A percentile compares a stretch with the other conserved stretches of the same genome.
phyloP scores from a whole-genome alignment of 2,329 filamentous ascomycete species.

The Fusarium subglutinans region DNA sequence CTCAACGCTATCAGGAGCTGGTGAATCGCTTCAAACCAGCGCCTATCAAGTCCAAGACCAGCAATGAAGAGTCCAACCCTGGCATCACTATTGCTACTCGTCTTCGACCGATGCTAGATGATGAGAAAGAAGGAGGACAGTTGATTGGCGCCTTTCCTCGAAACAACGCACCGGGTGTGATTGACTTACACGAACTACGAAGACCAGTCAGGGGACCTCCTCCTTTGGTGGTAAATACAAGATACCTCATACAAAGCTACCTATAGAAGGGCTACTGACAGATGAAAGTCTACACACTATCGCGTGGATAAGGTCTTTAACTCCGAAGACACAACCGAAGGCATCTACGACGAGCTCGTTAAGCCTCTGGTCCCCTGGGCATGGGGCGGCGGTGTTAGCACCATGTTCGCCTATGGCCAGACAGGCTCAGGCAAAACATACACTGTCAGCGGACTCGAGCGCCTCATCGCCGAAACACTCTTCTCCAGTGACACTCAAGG shows the following conservation, averaged over 20 bases:
- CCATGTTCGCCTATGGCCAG: slow-evolving; percentile 60
- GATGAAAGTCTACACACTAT: slow-evolving; percentile 46
- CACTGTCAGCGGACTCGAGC: slow-evolving; percentile 54
- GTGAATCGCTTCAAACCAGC: slow-evolving; percentile 43
- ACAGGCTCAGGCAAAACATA: slow-evolving; percentile 60
- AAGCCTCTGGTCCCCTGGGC: slow-evolving; percentile 55
- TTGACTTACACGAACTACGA: slow-evolving; percentile 52
- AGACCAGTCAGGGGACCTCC: slow-evolving; percentile 46
- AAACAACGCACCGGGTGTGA: not conserved
- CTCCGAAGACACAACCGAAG: slow-evolving; percentile 47
- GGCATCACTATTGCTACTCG: slow-evolving; percentile 51
- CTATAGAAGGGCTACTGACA: not conserved
- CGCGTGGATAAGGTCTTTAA: slow-evolving; percentile 50
- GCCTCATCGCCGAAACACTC: slow-evolving; percentile 50
- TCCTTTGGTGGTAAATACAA: slow-evolving; percentile 42
- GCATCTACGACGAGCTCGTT: slow-evolving; percentile 54
- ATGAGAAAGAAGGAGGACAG: slow-evolving; percentile 46
- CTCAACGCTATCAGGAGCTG: slow-evolving; percentile 42
- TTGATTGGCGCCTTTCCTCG: slow-evolving; percentile 32
- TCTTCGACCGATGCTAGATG: slow-evolving; percentile 49
- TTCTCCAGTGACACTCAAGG: slow-evolving; percentile 41
- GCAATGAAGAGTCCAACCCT: slow-evolving; percentile 11
- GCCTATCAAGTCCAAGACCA: slow-evolving; percentile 1
- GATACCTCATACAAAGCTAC: not conserved
- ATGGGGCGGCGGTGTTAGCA: slow-evolving; percentile 57